Evolutionary conservation across 2,329 filamentous ascomycete genomes (phyloP).

Genomic region (Aspergillus novofumigatus): DNA sequence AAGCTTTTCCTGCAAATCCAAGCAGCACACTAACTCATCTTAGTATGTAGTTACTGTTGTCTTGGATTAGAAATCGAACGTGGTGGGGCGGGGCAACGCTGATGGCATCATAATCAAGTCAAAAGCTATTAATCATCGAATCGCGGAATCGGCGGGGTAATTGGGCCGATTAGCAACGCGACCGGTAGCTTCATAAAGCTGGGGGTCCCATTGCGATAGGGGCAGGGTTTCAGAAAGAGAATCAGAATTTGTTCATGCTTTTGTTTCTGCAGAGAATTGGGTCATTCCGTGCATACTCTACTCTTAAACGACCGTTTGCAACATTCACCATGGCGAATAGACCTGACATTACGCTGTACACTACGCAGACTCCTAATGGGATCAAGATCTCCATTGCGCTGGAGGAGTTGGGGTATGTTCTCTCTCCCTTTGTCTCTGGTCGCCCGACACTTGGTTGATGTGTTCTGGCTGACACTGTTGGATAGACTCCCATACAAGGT

Average conservation of each 20-base stretch:
- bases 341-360: conserved; percentile 75
- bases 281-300: neutral
- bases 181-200: neutral
- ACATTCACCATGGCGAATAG: conserved; percentile 21
- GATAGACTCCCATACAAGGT: conserved; percentile 67
- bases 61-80: neutral
- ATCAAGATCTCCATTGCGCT: conserved; percentile 85
- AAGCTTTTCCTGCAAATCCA: neutral
- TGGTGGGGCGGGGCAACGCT: neutral
- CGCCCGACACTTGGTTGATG: no score
- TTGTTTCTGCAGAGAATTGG: neutral
- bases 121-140: conserved; percentile 6
- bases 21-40: no score
- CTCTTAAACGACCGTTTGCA: conserved; percentile 6
- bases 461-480: neutral
- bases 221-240: no score
- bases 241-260: neutral
- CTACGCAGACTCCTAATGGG: conserved; percentile 78
- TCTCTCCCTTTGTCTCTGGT: neutral
- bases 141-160: neutral
- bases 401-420: conserved; percentile 66
- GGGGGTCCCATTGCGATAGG: neutral
- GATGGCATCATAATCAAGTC: neutral
- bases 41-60: neutral
- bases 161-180: neutral